A percentile compares a stretch with the other conserved stretches of the same genome.
phyloP scores from a whole-genome alignment of 495 filamentous ascomycete genomes.

The Corynascus novoguineensis region DNA sequence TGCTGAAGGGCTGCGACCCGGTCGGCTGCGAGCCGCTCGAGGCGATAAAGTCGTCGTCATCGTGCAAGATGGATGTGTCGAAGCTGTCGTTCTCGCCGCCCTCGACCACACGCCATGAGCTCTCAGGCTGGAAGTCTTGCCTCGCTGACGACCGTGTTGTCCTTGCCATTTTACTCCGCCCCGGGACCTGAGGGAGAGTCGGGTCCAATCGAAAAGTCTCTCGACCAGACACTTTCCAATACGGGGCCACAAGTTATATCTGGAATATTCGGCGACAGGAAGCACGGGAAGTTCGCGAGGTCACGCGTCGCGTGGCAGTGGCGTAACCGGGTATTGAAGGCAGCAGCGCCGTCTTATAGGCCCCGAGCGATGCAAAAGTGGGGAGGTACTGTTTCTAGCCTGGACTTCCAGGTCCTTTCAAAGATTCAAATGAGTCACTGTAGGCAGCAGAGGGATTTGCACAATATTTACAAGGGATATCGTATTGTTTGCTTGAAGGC shows the following conservation, averaged over 20 bases:
- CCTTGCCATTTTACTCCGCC: neutral
- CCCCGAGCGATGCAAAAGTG: slow-evolving; percentile 3
- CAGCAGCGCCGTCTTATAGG: slow-evolving; percentile 18
- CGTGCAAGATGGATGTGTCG: slow-evolving; percentile 40
- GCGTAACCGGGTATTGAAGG: slow-evolving; percentile 10
- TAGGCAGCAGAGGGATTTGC: slow-evolving; percentile 1
- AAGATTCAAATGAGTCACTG: slow-evolving; percentile 13
- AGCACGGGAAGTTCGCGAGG: neutral
- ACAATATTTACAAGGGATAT: neutral
- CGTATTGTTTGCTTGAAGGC: neutral
- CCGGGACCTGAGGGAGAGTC: neutral
- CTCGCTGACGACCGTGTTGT: slow-evolving; percentile 17
- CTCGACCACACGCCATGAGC: slow-evolving; percentile 49
- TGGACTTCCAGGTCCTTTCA: neutral
- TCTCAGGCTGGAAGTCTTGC: slow-evolving; percentile 32
- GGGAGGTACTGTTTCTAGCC: neutral
- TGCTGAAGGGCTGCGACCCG: slow-evolving; percentile 30
- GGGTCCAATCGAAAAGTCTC: neutral
- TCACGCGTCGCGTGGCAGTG: slow-evolving; percentile 17
- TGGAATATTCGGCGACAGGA: slow-evolving; percentile 3
- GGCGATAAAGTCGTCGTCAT: slow-evolving; percentile 34
- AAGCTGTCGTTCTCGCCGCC: slow-evolving; percentile 47
- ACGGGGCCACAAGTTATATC: slow-evolving; percentile 2
- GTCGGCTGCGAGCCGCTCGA: slow-evolving; percentile 36
- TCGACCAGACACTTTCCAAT: neutral